Evolutionary conservation across 805 yeast genomes (phyloP), one percentile per base, ranked within the genome.

Genomic region (Maudiozyma pseudohumilis): DNA sequence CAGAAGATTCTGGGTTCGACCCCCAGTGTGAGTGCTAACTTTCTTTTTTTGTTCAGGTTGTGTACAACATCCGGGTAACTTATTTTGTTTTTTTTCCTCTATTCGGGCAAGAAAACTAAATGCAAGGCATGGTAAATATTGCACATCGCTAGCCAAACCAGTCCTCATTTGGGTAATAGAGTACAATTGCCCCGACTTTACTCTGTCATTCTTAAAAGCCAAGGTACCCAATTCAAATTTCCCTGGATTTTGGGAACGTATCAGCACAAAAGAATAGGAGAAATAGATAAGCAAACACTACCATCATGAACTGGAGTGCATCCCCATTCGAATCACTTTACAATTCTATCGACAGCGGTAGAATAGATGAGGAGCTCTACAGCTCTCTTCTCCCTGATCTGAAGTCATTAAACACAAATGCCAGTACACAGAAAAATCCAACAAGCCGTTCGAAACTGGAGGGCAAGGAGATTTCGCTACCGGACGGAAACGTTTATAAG

Each of bases 1-100:
- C 70, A 66, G 70, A 65, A 66, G 70, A 66, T 66, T 66, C 68
- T 63, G 70, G 70, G 70, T 66, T 66, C 70, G 70, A 66, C 71
- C 71, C 71, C 70, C 70, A 61, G 68, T 66, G 64, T 65, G 70
- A 66, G 70, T 64, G 69, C 60, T 56, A 40, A 22, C 30, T 34
- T 30, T 40, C 44, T 39, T 29, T 26, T 30, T 34, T 26, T 27
- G 18, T 29, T n/a, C 6, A 11, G 8, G 12, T 12, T 25, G 8
- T 12, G n/a, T 23, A 16, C 11, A 16, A 23, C 12, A 21, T 35
- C 18, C 25, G 27, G 34, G 34, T 21, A 21, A 32, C 31, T 8
- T 6, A 24, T 24, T 24, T 9, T 5, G 5, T 26, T 26, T 26
- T 5, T 7, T 7, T 7, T 10, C 3, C 7, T 7, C 7, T 5